phyloP scores from a whole-genome alignment of 1,284 basidiomycete species.

The Fomes fomentarius region DNA sequence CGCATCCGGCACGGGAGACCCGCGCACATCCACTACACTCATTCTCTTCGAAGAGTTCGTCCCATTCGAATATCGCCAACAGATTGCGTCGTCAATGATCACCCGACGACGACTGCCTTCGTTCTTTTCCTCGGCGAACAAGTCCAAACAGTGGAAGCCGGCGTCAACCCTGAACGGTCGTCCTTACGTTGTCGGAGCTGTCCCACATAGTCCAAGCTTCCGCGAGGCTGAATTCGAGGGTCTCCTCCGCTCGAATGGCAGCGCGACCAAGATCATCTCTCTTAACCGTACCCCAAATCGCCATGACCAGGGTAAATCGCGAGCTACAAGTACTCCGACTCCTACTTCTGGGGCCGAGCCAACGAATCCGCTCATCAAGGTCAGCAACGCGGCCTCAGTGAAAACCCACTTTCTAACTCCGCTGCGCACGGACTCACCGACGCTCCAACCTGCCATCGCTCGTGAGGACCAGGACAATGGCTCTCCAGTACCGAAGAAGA shows the following conservation, averaged over 20 bases:
- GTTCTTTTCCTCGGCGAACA: conserved; percentile 37
- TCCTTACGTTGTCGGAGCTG: conserved; percentile 71
- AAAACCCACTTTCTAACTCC: conserved; percentile 17
- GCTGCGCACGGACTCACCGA: conserved; percentile 19
- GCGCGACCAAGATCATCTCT: conserved; percentile 63
- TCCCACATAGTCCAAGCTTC: conserved; percentile 61
- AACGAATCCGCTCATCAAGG: conserved; percentile 12
- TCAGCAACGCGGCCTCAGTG: conserved; percentile 11
- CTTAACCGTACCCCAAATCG: conserved; percentile 40
- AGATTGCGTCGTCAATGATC: conserved; percentile 52
- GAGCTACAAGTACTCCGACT: conserved; percentile 21
- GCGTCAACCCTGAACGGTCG: conserved; percentile 77
- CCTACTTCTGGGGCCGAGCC: conserved; percentile 19
- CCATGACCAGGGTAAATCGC: conserved; percentile 22
- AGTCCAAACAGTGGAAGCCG: conserved; percentile 70
- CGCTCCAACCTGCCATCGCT: conserved; percentile 1
- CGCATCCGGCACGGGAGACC: conserved; percentile 45
- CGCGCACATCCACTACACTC: conserved; percentile 58
- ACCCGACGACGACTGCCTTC: conserved; percentile 40
- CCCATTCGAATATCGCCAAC: conserved; percentile 81
- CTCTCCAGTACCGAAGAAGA: conserved; percentile 23
- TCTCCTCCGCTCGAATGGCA: conserved; percentile 58
- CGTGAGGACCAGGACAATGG: conserved; percentile 14
- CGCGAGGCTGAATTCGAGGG: conserved; percentile 83
- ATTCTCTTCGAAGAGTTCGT: conserved; percentile 90